Base-by-base conservation (phyloP, 768 basidiomycete species). In the Suillus placidus region DNA sequence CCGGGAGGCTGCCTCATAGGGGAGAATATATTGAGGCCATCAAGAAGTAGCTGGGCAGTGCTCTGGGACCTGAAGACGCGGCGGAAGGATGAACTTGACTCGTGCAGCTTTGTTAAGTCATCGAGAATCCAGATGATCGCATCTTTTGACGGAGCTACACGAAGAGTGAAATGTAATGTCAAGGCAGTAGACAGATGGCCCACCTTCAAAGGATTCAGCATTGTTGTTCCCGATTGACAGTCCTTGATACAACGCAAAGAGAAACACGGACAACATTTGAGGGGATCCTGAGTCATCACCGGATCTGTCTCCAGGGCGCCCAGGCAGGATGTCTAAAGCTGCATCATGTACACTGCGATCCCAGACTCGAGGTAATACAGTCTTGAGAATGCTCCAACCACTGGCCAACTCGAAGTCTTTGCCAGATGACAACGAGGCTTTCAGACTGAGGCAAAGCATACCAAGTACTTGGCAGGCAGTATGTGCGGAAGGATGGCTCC, bases 341-440 rank as follows among this genome's bases (percentile, higher is more conserved):
- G 86, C 85, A 32, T 80, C 81, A 65, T 93, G 89, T 16, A 95
- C 87, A 20, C 75, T 80, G 9, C 78, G 73, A 68, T 90, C 83
- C 95, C 95, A 97, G 54, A 82, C 80, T 26, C 74, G 70, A 0
- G 94, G 91, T 23, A 96, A 71, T 34, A 90, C 84, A 4, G 82
- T 82, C 73, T 88, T 90, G 42, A 97, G 73, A 3, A 91, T 81
- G 55, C 82, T 87, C 91, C 94, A 97, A 10, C 95, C 95, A 61
- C 89, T 89, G 43, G 92, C 88, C 1, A 91, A 79, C 73, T 96
- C 95, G 69, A 97, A 94, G 70, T 92, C 94, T 63, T 90, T 82
- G 55, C 80, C 84, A 78, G 95, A 97, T 2, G 88, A 84, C 12
- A 83, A 72, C 0, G 88, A 87, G 35, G 81, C 75, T 18, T 76